Evolutionary conservation across 169 alveolate genomes (phyloP), one percentile per base, ranked within the genome.

Genomic region (Besnoitia besnoiti): DNA sequence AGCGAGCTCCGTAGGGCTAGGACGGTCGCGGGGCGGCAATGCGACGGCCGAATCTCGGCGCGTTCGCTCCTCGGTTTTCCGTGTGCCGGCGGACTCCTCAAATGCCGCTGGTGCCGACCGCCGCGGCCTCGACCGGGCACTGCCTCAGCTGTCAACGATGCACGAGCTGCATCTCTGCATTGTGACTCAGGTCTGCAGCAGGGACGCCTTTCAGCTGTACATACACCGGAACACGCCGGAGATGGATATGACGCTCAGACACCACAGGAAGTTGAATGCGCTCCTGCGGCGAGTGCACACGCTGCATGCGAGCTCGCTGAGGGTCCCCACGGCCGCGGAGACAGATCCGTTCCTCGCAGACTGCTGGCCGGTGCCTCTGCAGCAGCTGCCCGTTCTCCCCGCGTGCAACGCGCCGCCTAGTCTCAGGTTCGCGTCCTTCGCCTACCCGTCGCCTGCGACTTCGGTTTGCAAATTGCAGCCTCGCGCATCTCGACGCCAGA

Each of bases 161-260:
- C 87, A 77, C 59, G 87, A 77, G 59, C 24, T 77, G 24, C 87
- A 77, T 35, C 59, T 77, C 59, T 77, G 87, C 87, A 42, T 77
- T 42, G 59, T 77, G 40, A 77, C 87, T 10, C 87, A 27, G 61
- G 27, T 27, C 33, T 40, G 87, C 55, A 77, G 87, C 87, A 77
- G 30, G 30, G 87, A 77, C 87, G 87, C 87, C 59, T 77, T 77
- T 44, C 87, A 77, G 59, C 87, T 77, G 87, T 77, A 77, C 87
- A 55, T 77, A 30, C 87, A 77, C 35, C 49, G 87, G 59, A 39
- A 55, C 87, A 37, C 21, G 30, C 40, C 40, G 61, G 87, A 77
- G 35, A 40, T 35, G 33, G 40, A 35, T 14, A 19, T 10, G 61
- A 35, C 50, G 33, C 87, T 77, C 61, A 7, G 59, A 42, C 49